phyloP scores from a whole-genome alignment of 768 basidiomycete genomes.

The Lactifluus piperatus region DNA sequence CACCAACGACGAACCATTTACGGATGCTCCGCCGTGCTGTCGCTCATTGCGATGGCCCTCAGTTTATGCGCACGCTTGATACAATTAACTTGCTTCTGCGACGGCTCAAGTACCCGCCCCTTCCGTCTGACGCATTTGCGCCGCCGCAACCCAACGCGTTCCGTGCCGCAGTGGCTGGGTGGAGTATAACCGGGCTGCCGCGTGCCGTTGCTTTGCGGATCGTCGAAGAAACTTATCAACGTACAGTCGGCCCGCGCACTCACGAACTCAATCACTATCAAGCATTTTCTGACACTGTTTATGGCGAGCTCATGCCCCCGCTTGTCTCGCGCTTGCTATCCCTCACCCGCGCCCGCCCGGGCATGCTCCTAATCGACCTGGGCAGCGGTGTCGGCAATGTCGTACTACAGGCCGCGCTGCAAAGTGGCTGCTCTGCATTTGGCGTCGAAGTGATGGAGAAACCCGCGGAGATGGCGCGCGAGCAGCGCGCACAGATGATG shows the following conservation, averaged over 20 bases:
- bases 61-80: conserved; percentile 55
- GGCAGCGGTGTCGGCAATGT: conserved; percentile 57
- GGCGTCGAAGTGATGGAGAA: conserved; percentile 69
- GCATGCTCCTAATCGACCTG: conserved; percentile 46
- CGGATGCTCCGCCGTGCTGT: conserved; percentile 63
- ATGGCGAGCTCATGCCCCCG: conserved; percentile 82
- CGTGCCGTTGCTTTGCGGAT: conserved; percentile 63
- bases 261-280: conserved; percentile 70
- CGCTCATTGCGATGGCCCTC: conserved; percentile 58
- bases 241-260: conserved; percentile 87
- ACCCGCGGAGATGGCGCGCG: conserved; percentile 71
- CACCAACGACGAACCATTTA: conserved; percentile 30
- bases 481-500: conserved; percentile 66
- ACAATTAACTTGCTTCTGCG: conserved; percentile 55
- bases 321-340: conserved; percentile 50
- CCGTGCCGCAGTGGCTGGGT: conserved; percentile 38
- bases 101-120: conserved; percentile 53
- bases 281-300: conserved; percentile 78
- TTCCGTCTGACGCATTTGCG: conserved; percentile 43
- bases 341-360: conserved; percentile 40
- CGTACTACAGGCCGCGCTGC: conserved; percentile 45
- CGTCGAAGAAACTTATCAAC: conserved; percentile 87
- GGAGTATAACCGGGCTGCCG: conserved; percentile 49
- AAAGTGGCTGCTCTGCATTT: conserved; percentile 41
- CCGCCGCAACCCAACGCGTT: conserved; percentile 39